These are phyloP conservation scores for Tricholoma terreum DNA, from an alignment of 768 basidiomycete genomes.

Conservation along the genomic window DNA sequence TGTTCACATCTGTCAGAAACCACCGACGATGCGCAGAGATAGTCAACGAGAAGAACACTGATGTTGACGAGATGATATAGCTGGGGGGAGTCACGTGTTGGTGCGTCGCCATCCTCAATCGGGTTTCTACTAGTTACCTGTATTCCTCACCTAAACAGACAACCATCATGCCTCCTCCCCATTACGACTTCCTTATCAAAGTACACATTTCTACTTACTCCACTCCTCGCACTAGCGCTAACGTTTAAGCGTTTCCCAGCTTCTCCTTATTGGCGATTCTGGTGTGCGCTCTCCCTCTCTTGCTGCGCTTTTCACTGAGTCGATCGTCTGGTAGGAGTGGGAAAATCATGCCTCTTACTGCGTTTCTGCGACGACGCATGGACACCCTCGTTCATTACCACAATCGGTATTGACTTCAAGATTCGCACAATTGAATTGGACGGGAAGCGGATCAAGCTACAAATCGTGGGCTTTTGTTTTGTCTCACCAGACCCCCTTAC, in stretches of 20 bases:
- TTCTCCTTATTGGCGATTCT: slow-evolving; percentile 95
- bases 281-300: slow-evolving; percentile 44
- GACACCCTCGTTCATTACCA: slow-evolving; percentile 99
- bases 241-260: slow-evolving; percentile 37
- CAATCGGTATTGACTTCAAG: slow-evolving; percentile 99
- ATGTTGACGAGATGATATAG: too few relatives aligned
- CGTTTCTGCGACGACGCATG: slow-evolving; percentile 99
- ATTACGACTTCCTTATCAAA: slow-evolving; percentile 98
- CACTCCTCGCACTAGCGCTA: neutral
- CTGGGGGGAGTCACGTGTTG: too few relatives aligned
- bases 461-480: slow-evolving; percentile 67
- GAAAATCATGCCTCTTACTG: slow-evolving; percentile 92
- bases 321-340: slow-evolving; percentile 62
- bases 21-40: too few relatives aligned
- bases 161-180: slow-evolving; percentile 73
- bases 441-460: slow-evolving; percentile 97
- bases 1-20: too few relatives aligned
- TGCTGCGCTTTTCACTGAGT: slow-evolving; percentile 5
- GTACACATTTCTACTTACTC: slow-evolving; percentile 35
- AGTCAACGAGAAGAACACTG: too few relatives aligned
- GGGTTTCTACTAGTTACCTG: too few relatives aligned
- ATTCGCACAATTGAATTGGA: slow-evolving; percentile 98
- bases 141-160: too few relatives aligned
- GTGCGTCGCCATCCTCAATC: too few relatives aligned
- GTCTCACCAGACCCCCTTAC: slow-evolving; percentile 1